Percentiles rank a stretch among this genome's conserved stretches.
Evolutionary conservation across 345 rosid species (phyloP).

Genomic region (Euphorbia pulcherrima): DNA sequence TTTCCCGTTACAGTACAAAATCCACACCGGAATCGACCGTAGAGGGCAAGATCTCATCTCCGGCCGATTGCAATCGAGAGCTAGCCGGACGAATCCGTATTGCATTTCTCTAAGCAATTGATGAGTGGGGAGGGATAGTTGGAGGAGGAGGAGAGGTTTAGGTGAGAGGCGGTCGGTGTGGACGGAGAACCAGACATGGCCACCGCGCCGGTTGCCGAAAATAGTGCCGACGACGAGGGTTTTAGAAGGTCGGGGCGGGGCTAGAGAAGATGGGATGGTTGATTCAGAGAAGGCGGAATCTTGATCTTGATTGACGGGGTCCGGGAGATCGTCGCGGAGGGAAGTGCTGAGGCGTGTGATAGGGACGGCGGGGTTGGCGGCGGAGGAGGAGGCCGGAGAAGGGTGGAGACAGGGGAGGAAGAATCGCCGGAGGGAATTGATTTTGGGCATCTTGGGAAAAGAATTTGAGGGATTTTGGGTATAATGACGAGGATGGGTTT

Average conservation of each 20-base stretch:
- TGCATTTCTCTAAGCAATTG: conserved; percentile 72
- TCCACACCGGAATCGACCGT: conserved; percentile 69
- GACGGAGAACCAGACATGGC: conserved; percentile 86
- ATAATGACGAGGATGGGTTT: background rate
- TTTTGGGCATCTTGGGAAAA: conserved; percentile 45
- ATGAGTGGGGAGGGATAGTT: conserved; percentile 62
- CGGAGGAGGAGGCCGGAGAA: conserved; percentile 20
- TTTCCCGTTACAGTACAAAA: conserved; percentile 62
- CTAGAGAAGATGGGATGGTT: conserved; percentile 11
- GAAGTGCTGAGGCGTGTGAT: conserved; percentile 79
- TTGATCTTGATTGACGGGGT: conserved; percentile 16
- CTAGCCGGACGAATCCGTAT: conserved; percentile 65
- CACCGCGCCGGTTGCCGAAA: conserved; percentile 72
- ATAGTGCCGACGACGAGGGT: conserved; percentile 79
- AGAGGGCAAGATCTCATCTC: conserved; percentile 48
- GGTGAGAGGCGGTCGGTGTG: conserved; percentile 72
- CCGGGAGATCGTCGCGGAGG: conserved; percentile 50
- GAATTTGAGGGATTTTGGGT: background rate
- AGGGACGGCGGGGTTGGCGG: conserved; percentile 21
- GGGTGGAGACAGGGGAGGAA: conserved; percentile 60
- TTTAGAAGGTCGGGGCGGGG: conserved; percentile 56
- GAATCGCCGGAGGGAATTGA: conserved; percentile 66
- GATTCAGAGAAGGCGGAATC: conserved; percentile 34
- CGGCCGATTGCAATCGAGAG: conserved; percentile 58
- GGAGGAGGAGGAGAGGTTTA: conserved; percentile 66